Evolutionary conservation across 73 alveolate species (phyloP).

Genomic region (Paramecium biaurelia): DNA sequence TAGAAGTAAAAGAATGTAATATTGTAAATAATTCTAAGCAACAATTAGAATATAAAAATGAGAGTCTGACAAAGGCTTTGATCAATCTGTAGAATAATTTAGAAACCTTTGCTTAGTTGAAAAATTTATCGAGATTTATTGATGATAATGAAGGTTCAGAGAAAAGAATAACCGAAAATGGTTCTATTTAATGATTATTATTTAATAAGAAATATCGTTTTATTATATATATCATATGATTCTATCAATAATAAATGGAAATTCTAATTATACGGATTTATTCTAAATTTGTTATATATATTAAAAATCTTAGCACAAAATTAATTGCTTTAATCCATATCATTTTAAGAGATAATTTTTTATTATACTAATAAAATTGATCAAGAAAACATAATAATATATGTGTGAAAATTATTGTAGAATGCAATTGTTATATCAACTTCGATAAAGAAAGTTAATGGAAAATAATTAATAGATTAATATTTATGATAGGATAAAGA

Average conservation of each 20-base stretch:
- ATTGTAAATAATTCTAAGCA: not conserved
- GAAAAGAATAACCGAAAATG: not conserved
- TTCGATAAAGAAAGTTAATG: not conserved
- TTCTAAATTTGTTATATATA: not conserved
- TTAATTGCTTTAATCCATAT: not conserved
- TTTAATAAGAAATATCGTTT: not conserved
- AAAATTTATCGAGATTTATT: not conserved
- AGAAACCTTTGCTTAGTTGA: not conserved
- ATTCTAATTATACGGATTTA: not conserved
- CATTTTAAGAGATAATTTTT: not conserved
- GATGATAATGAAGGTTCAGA: not conserved
- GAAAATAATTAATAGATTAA: not conserved
- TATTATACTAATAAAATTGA: not conserved
- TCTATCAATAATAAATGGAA: not conserved
- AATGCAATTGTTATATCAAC: not conserved
- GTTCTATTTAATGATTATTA: not conserved
- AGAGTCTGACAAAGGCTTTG: not conserved
- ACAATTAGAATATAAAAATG: not conserved
- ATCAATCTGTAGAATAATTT: not conserved
- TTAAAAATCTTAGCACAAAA: not conserved
- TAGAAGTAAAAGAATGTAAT: not conserved
- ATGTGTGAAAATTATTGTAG: constrained; percentile 23
- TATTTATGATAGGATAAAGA: not conserved
- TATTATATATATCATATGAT: no score
- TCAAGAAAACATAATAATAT: not conserved